phyloP scores from a whole-genome alignment of 2,329 filamentous ascomycete genomes.

The Alternaria triticina region DNA sequence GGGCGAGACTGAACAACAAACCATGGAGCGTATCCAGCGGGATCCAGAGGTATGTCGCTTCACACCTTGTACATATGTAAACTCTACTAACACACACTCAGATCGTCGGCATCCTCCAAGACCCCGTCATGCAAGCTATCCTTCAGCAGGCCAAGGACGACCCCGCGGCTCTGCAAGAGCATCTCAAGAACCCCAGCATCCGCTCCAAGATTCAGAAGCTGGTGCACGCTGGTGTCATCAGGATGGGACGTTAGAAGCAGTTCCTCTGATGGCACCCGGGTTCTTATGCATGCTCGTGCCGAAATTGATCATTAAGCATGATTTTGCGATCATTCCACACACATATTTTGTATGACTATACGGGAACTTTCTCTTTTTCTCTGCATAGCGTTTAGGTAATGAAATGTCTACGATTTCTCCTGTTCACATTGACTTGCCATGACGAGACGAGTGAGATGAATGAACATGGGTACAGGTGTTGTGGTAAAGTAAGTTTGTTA shows the following conservation, averaged over 20 bases:
- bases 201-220: constrained; percentile 92
- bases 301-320: neutral
- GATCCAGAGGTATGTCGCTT: constrained; percentile 79
- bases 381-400: constrained; percentile 31
- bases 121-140: constrained; percentile 97
- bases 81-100: constrained; percentile 42
- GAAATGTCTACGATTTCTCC: constrained; percentile 1
- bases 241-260: constrained; percentile 65
- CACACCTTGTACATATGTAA: neutral
- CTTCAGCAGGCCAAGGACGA: constrained; percentile 95
- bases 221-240: constrained; percentile 89
- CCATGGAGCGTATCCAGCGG: constrained; percentile 84
- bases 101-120: constrained; percentile 91
- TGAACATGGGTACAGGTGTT: neutral
- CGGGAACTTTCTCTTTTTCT: neutral
- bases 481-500: neutral
- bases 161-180: constrained; percentile 89
- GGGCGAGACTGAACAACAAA: constrained; percentile 96
- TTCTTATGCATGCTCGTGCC: neutral
- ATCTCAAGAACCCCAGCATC: constrained; percentile 92
- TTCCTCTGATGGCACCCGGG: neutral
- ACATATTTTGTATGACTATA: neutral
- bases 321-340: neutral
- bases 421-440: neutral
- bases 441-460: neutral